Conservation (phyloP, 78 protist genomes). For the Polysphondylium violaceum region DNA sequence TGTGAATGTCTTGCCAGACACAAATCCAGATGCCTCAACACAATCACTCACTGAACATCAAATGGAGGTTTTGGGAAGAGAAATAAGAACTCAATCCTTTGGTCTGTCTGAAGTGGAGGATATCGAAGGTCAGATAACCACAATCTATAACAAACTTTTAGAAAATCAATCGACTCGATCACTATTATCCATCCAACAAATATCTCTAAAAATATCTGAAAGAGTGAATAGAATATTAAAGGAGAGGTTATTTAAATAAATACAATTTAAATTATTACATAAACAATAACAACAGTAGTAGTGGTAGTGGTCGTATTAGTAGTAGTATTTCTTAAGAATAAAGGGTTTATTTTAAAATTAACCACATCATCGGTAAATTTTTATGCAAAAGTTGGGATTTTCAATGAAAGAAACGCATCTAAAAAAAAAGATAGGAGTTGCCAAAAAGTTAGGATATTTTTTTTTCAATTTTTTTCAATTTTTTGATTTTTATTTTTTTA, state of each 20-base stretch:
- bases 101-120: neutral
- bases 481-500: too few species aligned
- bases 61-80: slow-evolving; percentile 11
- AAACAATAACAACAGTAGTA: too few species aligned
- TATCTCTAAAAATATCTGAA: slow-evolving; percentile 1
- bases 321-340: too few species aligned
- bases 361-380: too few species aligned
- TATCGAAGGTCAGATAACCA: neutral
- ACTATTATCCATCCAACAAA: slow-evolving; percentile 1
- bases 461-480: too few species aligned
- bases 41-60: slow-evolving; percentile 38
- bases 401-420: too few species aligned
- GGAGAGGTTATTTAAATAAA: slow-evolving; percentile 16
- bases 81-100: neutral
- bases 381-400: too few species aligned
- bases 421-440: too few species aligned
- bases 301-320: too few species aligned
- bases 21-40: neutral
- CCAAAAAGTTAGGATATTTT: too few species aligned
- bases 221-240: neutral
- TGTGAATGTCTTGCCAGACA: neutral
- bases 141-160: neutral
- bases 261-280: too few species aligned
- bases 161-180: slow-evolving; percentile 35
- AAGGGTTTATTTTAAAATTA: too few species aligned